These are phyloP conservation scores for Auriscalpium microsporum DNA, from an alignment of 768 basidiomycete genomes.

Conservation along the genomic window DNA sequence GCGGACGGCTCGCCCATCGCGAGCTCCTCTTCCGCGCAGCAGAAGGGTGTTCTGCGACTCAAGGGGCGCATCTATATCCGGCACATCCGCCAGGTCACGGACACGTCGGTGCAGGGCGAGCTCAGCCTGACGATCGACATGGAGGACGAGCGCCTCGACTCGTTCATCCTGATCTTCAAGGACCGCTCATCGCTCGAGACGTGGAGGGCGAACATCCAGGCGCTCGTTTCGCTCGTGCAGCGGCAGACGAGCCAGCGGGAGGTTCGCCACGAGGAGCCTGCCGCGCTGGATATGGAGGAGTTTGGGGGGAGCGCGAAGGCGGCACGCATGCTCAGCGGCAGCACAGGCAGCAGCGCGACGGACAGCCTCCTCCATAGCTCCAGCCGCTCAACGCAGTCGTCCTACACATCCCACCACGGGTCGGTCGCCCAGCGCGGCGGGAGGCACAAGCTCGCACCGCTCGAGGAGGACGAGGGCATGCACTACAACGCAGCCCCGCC, in stretches of 20 bases:
- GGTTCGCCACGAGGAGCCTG: constrained; percentile 25
- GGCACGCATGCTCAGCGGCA: constrained; percentile 73
- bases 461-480: constrained; percentile 12
- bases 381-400: constrained; percentile 62
- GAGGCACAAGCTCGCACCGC: constrained; percentile 11
- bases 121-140: constrained; percentile 95
- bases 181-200: constrained; percentile 82
- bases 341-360: constrained; percentile 47
- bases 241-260: constrained; percentile 31
- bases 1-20: constrained; percentile 35
- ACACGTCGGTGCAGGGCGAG: constrained; percentile 70
- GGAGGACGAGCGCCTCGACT: constrained; percentile 90
- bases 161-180: constrained; percentile 93
- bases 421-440: constrained; percentile 11
- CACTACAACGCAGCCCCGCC: constrained; percentile 5
- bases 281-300: constrained; percentile 41
- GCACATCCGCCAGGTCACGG: constrained; percentile 85
- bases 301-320: constrained; percentile 73
- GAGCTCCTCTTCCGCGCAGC: constrained; percentile 15
- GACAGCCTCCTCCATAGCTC: constrained; percentile 55
- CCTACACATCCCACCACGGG: constrained; percentile 46
- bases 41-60: constrained; percentile 72
- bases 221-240: constrained; percentile 67
- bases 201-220: constrained; percentile 80
- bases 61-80: constrained; percentile 95